Percentiles rank a stretch among this genome's conserved stretches.
Evolutionary conservation across 345 rosid genomes (phyloP).

Genomic region (Moricandia arvensis): DNA sequence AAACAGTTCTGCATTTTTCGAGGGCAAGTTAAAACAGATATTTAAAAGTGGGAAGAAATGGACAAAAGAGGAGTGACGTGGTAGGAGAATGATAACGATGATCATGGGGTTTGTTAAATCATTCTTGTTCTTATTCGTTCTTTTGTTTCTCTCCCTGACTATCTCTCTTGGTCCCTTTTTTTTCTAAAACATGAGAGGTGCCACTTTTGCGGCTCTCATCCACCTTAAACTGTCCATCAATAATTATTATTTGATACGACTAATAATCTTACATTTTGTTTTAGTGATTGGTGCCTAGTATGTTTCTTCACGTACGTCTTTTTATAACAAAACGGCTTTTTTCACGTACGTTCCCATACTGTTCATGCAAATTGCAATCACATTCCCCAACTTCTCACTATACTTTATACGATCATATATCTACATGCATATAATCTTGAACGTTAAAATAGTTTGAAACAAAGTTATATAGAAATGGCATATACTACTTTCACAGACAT

Average conservation of each 20-base stretch:
- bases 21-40: slow-evolving; percentile 30
- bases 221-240: not conserved
- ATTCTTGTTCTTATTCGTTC: slow-evolving; percentile 25
- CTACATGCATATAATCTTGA: not conserved
- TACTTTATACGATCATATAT: not conserved
- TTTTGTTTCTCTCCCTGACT: not conserved
- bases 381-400: not conserved
- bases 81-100: slow-evolving; percentile 29
- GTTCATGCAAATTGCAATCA: not conserved
- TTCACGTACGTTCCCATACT: not conserved
- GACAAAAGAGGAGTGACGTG: slow-evolving; percentile 35
- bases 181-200: slow-evolving; percentile 23
- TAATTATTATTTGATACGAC: no score
- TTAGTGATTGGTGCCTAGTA: no score
- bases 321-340: no score
- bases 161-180: not conserved
- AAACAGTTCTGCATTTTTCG: no score
- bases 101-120: slow-evolving; percentile 34
- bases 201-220: slow-evolving; percentile 42
- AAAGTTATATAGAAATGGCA: no score
- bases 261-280: no score
- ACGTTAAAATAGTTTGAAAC: no score
- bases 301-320: no score
- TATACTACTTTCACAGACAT: no score
- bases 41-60: slow-evolving; percentile 28